A percentile compares a stretch with the other conserved stretches of the same genome.
These are phyloP conservation scores for Chenopodium album DNA, from an alignment of 148 eudicot genomes.

Conservation along the genomic window DNA sequence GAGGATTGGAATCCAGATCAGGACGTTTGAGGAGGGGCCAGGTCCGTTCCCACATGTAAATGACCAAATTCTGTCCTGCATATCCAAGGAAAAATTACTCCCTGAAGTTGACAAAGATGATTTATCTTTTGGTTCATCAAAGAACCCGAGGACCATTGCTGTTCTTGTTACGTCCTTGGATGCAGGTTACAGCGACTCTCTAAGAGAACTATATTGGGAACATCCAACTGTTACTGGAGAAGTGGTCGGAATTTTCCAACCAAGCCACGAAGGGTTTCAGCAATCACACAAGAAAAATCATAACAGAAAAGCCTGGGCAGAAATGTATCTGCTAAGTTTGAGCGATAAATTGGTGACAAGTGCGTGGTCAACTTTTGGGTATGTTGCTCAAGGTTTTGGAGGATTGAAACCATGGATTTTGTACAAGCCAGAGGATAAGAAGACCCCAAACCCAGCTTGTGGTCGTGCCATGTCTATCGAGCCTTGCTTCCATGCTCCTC, in stretches of 20 bases:
- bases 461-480: conserved; percentile 75
- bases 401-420: conserved; percentile 94
- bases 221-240: conserved; percentile 72
- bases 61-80: conserved; percentile 72
- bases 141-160: conserved; percentile 48
- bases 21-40: conserved; percentile 61
- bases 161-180: conserved; percentile 74
- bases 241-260: conserved; percentile 62
- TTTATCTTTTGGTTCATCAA: conserved; percentile 22
- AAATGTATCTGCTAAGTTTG: conserved; percentile 85
- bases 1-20: conserved; percentile 73
- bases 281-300: conserved; percentile 64
- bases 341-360: conserved; percentile 83
- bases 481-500: conserved; percentile 95
- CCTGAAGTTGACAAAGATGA: conserved; percentile 50
- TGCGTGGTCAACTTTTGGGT: conserved; percentile 92
- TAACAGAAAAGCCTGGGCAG: conserved; percentile 87
- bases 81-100: conserved; percentile 60
- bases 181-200: conserved; percentile 62
- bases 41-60: conserved; percentile 79
- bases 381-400: conserved; percentile 92
- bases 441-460: conserved; percentile 79
- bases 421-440: conserved; percentile 65
- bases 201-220: conserved; percentile 70
- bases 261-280: conserved; percentile 81